A percentile compares a stretch with the other conserved stretches of the same genome.
Conservation (phyloP, 495 filamentous ascomycete genomes). For the Trichoderma parareesei region DNA sequence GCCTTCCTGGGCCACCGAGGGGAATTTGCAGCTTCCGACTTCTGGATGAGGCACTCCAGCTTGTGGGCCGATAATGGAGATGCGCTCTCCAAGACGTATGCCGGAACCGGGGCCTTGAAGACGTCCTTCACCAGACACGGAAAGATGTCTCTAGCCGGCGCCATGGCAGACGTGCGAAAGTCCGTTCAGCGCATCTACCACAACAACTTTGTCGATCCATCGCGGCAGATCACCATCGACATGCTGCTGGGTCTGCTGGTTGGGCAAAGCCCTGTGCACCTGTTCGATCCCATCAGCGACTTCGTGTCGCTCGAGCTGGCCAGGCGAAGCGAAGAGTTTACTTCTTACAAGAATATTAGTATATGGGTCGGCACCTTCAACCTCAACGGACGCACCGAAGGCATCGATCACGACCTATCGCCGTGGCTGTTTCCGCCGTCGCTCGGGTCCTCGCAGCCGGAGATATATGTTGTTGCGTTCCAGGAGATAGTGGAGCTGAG, state of each 20-base stretch:
- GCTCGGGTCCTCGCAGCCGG: conserved; percentile 48
- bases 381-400: conserved; percentile 74
- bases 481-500: conserved; percentile 96
- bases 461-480: conserved; percentile 84
- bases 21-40: conserved; percentile 59
- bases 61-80: conserved; percentile 99
- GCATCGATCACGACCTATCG: conserved; percentile 70
- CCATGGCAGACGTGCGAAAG: conserved; percentile 91
- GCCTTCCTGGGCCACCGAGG: conserved; percentile 63
- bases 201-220: conserved; percentile 95
- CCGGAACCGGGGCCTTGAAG: conserved; percentile 90
- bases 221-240: conserved; percentile 89
- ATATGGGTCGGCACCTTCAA: conserved; percentile 89
- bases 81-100: conserved; percentile 89
- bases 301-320: conserved; percentile 67
- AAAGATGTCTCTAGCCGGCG: conserved; percentile 91
- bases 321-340: conserved; percentile 47
- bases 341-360: conserved; percentile 39
- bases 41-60: conserved; percentile 82
- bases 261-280: conserved; percentile 71
- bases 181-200: conserved; percentile 89
- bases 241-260: conserved; percentile 77
- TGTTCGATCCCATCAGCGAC: conserved; percentile 93
- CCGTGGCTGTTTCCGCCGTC: conserved; percentile 66
- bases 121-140: conserved; percentile 92